phyloP scores from a whole-genome alignment of 1,284 basidiomycete species.

The Marasmius tenuissimus region DNA sequence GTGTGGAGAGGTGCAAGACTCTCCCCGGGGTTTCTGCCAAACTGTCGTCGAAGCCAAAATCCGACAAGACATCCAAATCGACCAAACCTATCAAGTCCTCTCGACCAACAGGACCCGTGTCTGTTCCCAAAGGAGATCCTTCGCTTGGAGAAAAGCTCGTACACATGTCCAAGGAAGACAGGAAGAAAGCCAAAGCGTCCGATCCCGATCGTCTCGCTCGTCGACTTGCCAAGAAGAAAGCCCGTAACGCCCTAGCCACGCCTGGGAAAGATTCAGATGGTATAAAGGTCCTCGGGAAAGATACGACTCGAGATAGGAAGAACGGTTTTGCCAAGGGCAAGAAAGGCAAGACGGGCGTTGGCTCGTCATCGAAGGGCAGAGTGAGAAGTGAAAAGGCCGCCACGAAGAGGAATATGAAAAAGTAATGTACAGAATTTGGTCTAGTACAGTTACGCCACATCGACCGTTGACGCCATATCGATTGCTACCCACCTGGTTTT shows the following conservation, averaged over 20 bases:
- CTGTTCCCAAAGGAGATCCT: conserved; percentile 78
- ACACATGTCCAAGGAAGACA: conserved; percentile 79
- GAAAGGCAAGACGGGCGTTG: conserved; percentile 17
- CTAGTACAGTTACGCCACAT: not conserved
- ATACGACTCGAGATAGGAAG: conserved; percentile 49
- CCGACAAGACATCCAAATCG: conserved; percentile 1
- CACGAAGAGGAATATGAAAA: conserved; percentile 58
- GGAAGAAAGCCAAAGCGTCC: conserved; percentile 77
- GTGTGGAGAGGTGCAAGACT: conserved; percentile 84
- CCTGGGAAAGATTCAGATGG: conserved; percentile 34
- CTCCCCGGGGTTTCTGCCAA: conserved; percentile 35
- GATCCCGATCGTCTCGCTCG: conserved; percentile 81
- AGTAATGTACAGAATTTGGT: conserved; percentile 30
- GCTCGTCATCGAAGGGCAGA: conserved; percentile 38
- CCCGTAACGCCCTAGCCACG: conserved; percentile 38
- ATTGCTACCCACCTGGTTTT: no score
- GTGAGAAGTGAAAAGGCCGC: conserved; percentile 58
- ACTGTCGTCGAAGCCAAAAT: conserved; percentile 8
- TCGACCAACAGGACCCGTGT: conserved; percentile 17
- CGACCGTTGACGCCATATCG: no score
- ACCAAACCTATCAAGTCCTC: conserved; percentile 4
- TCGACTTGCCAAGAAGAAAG: conserved; percentile 86
- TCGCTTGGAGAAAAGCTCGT: conserved; percentile 74
- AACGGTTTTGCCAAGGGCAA: conserved; percentile 37
- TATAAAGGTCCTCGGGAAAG: conserved; percentile 38